These are phyloP conservation scores for Cucumis melo DNA, from an alignment of 306 rosid species.

Conservation along the genomic window DNA sequence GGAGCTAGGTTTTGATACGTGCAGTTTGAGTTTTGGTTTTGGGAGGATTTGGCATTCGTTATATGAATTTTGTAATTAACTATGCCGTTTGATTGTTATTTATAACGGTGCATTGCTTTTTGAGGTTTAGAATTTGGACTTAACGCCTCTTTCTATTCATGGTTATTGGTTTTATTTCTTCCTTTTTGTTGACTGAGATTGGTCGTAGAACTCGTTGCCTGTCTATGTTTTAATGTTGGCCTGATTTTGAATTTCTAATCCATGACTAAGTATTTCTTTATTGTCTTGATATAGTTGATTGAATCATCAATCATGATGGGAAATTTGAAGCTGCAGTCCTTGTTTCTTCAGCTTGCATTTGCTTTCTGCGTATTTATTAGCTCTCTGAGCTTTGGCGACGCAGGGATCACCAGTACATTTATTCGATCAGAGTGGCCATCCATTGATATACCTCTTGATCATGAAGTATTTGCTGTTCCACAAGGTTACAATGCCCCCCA, in stretches of 20 bases:
- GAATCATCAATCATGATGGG: slow-evolving; percentile 10
- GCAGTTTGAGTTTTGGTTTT: background rate
- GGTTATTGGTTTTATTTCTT: background rate
- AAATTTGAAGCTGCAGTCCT: slow-evolving; percentile 18
- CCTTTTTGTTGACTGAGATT: background rate
- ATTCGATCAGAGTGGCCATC: slow-evolving; percentile 65
- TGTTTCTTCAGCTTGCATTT: slow-evolving; percentile 30
- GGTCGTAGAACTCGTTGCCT: background rate
- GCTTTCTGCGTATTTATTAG: slow-evolving; percentile 32
- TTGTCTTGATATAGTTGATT: slow-evolving; percentile 10
- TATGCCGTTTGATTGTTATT: background rate
- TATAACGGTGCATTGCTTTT: background rate
- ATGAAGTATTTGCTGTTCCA: slow-evolving; percentile 57
- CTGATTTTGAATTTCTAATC: background rate
- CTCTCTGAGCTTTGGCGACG: slow-evolving; percentile 32
- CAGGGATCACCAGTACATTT: slow-evolving; percentile 67
- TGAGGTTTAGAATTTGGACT: background rate
- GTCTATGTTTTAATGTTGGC: background rate
- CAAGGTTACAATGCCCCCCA: slow-evolving; percentile 80
- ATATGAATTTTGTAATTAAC: background rate
- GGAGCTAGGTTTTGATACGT: background rate
- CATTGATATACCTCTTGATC: slow-evolving; percentile 53
- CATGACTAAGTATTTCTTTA: background rate
- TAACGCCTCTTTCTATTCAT: background rate
- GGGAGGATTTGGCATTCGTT: background rate